Base-by-base conservation (phyloP, 768 basidiomycete genomes). In the Trametes sanguinea region DNA sequence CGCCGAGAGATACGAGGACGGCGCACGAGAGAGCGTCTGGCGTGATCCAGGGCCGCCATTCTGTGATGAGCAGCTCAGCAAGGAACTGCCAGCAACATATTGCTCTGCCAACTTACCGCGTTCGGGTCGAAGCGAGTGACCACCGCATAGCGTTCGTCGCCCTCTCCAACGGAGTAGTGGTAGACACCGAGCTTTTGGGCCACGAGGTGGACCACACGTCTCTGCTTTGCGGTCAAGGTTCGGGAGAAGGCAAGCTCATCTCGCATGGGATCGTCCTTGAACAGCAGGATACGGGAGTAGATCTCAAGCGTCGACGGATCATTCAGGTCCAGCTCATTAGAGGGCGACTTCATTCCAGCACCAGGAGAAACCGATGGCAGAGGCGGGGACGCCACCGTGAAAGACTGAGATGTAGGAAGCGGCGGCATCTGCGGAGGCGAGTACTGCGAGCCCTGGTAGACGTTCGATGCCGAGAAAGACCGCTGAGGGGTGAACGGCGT, bases 181-280 rank as follows among this genome's bases (percentile, higher is more conserved):
- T 90, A 95, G 17, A 99, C 90, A 59, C 94, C 95, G 30, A 99
- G 82, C 76, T 94, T 98, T 77, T 97, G 94, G 17, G 97, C 96
- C 60, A 98, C 90, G 60, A 98, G 82, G 74, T 99, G 96, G 33
- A 99, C 96, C 13, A 94, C 89, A 65, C 95, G 80, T 63, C 96
- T 79, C 73, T 98, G 95, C 73, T 90, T 90, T 22, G 94, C 85
- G 35, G 84, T 79, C 17, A 98, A 83, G 13, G 88, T 86, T 58
- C 92, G 80, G n/a, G 95, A 95, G 75, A 98, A 98, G 4, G 95
- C 95, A 57, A 98, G 86, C 74, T 98, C 95, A 69, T 98, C 95
- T 39, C 96, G 84, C 93, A 98, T 95, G 68, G 84, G 86, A 74
- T 98, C 95, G 68, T 97, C 95, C 79, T 96, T 98, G 87, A 99